A percentile compares a stretch with the other conserved stretches of the same genome.
These are phyloP conservation scores for Protostelium mycophagum DNA, from an alignment of 78 protist species.

Conservation along the genomic window DNA sequence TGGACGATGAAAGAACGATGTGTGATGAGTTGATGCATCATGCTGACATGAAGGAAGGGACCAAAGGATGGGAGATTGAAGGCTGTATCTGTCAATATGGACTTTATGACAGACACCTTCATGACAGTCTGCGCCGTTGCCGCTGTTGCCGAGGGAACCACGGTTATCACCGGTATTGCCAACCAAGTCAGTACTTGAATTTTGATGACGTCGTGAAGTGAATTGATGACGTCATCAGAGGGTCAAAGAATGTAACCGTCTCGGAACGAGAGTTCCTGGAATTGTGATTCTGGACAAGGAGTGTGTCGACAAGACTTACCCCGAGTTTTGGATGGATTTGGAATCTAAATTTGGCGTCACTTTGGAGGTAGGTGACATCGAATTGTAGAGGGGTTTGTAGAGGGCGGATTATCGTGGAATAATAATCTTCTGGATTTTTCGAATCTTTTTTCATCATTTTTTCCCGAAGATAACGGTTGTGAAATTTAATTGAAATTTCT, in stretches of 20 bases:
- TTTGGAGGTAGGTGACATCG: not conserved
- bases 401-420: too few relatives aligned
- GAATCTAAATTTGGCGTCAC: constrained; percentile 1
- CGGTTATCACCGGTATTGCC: constrained; percentile 69
- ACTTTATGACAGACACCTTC: constrained; percentile 72
- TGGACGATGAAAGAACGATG: too few relatives aligned
- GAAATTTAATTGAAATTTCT: not conserved
- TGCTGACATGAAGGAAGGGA: constrained; percentile 6
- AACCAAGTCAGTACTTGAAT: constrained; percentile 55
- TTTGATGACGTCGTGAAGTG: not conserved
- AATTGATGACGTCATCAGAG: too few relatives aligned
- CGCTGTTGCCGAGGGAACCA: constrained; percentile 56
- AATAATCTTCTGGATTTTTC: too few relatives aligned
- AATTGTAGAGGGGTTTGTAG: too few relatives aligned
- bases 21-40: too few relatives aligned
- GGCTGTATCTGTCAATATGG: constrained; percentile 60
- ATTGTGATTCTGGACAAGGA: constrained; percentile 49
- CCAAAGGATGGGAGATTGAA: constrained; percentile 4
- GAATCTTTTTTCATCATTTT: too few relatives aligned
- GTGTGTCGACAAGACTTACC: constrained; percentile 84
- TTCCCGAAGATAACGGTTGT: too few relatives aligned
- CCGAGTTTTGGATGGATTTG: constrained; percentile 67
- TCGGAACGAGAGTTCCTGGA: constrained; percentile 21
- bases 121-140: constrained; percentile 75
- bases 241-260: constrained; percentile 81